Base-by-base conservation (phyloP, 2,329 filamentous ascomycete species). In the Plectosphaerella cucumerina region DNA sequence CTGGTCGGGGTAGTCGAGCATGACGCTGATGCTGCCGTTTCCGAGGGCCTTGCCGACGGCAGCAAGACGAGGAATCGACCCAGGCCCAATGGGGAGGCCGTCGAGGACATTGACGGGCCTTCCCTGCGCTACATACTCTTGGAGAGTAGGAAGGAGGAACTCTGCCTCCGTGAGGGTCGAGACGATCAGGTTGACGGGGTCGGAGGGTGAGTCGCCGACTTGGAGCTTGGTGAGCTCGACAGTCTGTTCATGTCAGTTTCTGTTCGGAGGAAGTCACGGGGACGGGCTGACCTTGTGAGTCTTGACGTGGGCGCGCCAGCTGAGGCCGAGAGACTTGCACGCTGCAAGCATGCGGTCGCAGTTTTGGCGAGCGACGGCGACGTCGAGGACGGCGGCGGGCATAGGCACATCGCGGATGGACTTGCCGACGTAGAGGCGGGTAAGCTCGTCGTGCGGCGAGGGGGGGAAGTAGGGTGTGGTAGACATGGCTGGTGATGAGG, bases 281-380 rank as follows among this genome's bases (percentile, higher is more conserved):
- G 8, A 6, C 1, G 3, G 3, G 15, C 39, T 35, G 5, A 81
- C 80, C 66, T 87, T 87, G 61, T 87, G 84, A 8, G 81, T 85
- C 62, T 87, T 87, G 5, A 86, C 74, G 57, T 87, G 84, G 0
- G 80, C 78, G 12, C 84, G 70, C 53, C 86, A 86, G 0, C 68
- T 73, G 0, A 86, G 70, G 0, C 68, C 69, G 0, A 86, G 62
- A 10, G 66, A 62, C 6, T 70, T 59, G 2, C 74, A 72, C 0
- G 81, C 74, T 0, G 72, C 59, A 0, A 82, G 70, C 76, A 87
- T 84, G 1, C 76, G 70, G 14, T 70, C 58, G 59, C 83, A 87
- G 52, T 87, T 83, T 4, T 73, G 65, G 4, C 65, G 63, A 3
- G 83, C 68, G 3, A 80, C 74, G 1, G 78, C 75, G 12, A 67